Conservation (phyloP, 345 rosid genomes). For the Passiflora organensis region DNA sequence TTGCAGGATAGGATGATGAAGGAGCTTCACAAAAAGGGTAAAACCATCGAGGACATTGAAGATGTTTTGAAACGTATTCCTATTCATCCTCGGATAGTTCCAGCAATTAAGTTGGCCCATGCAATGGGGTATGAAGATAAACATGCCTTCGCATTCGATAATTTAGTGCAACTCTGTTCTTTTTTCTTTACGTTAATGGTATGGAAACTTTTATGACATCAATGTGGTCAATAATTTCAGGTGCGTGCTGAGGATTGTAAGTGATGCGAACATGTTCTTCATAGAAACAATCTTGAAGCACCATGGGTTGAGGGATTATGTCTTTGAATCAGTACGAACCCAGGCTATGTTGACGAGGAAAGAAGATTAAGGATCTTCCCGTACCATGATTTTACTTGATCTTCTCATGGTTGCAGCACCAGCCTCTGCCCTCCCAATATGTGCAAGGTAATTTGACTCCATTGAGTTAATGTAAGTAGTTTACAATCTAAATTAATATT, state of each 20-base stretch:
- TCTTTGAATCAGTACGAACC: conserved; percentile 80
- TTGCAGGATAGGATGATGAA: conserved; percentile 77
- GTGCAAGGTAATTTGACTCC: conserved; percentile 99
- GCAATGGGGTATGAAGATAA: conserved; percentile 64
- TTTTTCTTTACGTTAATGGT: too few species aligned
- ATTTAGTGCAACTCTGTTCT: conserved; percentile 13
- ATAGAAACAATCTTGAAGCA: conserved; percentile 66
- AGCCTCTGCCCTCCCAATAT: conserved; percentile 76
- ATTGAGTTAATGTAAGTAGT: too few species aligned
- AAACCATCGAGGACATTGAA: conserved; percentile 50
- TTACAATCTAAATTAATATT: too few species aligned
- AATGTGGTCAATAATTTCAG: too few species aligned
- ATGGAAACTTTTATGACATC: too few species aligned
- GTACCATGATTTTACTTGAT: conserved; percentile 49
- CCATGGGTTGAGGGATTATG: conserved; percentile 50
- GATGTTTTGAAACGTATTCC: conserved; percentile 49
- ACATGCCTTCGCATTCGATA: background rate
- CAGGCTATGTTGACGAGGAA: conserved; percentile 51
- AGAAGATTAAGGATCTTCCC: conserved; percentile 58
- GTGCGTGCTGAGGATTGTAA: conserved; percentile 74
- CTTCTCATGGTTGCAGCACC: conserved; percentile 76
- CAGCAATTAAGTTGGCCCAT: conserved; percentile 74
- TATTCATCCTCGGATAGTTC: conserved; percentile 55
- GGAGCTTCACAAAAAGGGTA: conserved; percentile 58
- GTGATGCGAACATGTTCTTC: conserved; percentile 76